Conservation (phyloP, 1,284 basidiomycete genomes). For the Sphaerobolus stellatus region DNA sequence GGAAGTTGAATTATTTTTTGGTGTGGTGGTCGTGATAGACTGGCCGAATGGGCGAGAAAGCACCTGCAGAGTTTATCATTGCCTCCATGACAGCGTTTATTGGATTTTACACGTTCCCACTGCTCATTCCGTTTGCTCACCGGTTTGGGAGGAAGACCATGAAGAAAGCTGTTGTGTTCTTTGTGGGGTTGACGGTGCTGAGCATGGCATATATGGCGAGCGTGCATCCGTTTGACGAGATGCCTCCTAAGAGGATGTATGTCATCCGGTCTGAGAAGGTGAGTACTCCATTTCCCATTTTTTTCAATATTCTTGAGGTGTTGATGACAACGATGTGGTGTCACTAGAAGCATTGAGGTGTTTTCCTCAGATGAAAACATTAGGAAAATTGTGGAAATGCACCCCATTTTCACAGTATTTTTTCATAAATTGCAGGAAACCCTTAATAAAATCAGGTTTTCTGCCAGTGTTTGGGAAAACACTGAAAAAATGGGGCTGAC, state of each 20-base stretch:
- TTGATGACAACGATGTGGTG: too few relatives aligned
- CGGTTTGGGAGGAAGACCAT: constrained; percentile 61
- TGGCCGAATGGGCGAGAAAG: constrained; percentile 42
- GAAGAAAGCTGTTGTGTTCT: constrained; percentile 42
- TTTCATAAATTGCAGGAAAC: too few relatives aligned
- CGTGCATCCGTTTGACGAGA: constrained; percentile 72
- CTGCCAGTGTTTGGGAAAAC: too few relatives aligned
- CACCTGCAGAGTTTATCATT: constrained; percentile 88
- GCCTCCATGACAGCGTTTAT: constrained; percentile 70
- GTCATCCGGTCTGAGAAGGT: constrained; percentile 89
- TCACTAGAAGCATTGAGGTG: too few relatives aligned
- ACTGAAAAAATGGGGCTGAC: too few relatives aligned
- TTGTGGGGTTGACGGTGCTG: constrained; percentile 39
- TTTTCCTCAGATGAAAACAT: too few relatives aligned
- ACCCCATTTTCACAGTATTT: constrained; percentile 2
- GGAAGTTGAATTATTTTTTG: constrained; percentile 58
- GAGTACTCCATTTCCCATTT: too few relatives aligned
- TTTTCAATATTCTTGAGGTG: too few relatives aligned
- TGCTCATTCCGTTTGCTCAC: constrained; percentile 73
- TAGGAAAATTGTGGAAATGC: too few relatives aligned
- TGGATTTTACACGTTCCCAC: constrained; percentile 61
- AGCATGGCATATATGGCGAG: constrained; percentile 54
- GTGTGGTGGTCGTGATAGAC: too few relatives aligned
- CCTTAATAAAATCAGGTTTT: too few relatives aligned
- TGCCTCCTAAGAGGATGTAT: constrained; percentile 88